A percentile compares a stretch with the other conserved stretches of the same genome.
These are phyloP conservation scores for Aschersonia sp. DNA, from an alignment of 2,329 filamentous ascomycete genomes.

Conservation along the genomic window DNA sequence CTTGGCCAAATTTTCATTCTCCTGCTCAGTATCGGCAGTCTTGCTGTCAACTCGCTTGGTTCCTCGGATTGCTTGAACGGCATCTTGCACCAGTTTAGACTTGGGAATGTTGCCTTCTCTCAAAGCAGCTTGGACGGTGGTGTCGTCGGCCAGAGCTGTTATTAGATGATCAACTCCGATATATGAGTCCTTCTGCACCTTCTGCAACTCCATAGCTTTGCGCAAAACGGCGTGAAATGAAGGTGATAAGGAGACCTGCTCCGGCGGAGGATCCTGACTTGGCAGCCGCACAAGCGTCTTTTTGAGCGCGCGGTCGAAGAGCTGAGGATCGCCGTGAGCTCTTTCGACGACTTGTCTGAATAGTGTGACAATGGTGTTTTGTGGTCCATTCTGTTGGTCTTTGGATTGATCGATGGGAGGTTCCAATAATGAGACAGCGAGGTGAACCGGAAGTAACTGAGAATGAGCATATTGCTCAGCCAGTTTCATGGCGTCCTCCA, in stretches of 20 bases:
- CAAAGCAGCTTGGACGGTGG: constrained; percentile 55
- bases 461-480: constrained; percentile 84
- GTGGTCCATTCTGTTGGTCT: constrained; percentile 65
- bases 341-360: constrained; percentile 91
- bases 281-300: constrained; percentile 81
- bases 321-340: constrained; percentile 82
- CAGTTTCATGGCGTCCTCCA: constrained; percentile 76
- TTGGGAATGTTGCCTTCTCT: constrained; percentile 87
- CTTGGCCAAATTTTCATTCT: constrained; percentile 91
- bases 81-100: constrained; percentile 74
- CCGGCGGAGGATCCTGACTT: constrained; percentile 88
- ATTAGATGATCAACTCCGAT: constrained; percentile 94
- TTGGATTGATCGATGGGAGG: constrained; percentile 63
- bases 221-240: constrained; percentile 70
- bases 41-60: constrained; percentile 91
- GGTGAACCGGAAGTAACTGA: constrained; percentile 78
- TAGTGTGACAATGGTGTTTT: constrained; percentile 52
- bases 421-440: constrained; percentile 70
- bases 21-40: constrained; percentile 82
- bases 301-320: constrained; percentile 79
- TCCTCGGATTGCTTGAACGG: constrained; percentile 82
- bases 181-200: constrained; percentile 93
- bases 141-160: constrained; percentile 66
- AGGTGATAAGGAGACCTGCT: constrained; percentile 70
- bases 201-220: constrained; percentile 76